Percentiles rank a stretch among this genome's conserved stretches.
These are phyloP conservation scores for Neonectria hederae DNA, from an alignment of 2,329 filamentous ascomycete genomes.

Conservation along the genomic window DNA sequence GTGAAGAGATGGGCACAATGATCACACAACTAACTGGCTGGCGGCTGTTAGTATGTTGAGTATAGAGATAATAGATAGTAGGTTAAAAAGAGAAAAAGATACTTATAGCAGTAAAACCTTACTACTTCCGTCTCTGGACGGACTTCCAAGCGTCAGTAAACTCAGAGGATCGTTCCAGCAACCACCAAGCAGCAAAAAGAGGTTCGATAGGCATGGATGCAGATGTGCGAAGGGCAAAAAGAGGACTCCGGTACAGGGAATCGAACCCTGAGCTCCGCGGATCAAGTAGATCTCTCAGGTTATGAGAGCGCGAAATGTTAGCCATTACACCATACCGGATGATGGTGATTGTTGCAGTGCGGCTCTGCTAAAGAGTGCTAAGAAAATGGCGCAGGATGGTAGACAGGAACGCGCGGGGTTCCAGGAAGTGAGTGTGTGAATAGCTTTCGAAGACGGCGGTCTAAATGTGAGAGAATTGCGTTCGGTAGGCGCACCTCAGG, in stretches of 20 bases:
- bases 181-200: too few species aligned
- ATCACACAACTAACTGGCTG: too few species aligned
- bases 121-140: too few species aligned
- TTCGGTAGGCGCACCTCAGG: neutral
- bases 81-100: too few species aligned
- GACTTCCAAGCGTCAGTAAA: too few species aligned
- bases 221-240: neutral
- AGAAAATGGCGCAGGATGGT: neutral
- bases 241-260: slow-evolving; percentile 25
- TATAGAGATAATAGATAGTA: too few species aligned
- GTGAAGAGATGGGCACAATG: too few species aligned
- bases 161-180: too few species aligned
- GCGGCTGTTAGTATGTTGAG: too few species aligned
- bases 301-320: slow-evolving; percentile 48
- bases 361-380: neutral
- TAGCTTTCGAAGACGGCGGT: neutral
- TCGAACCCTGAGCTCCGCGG: slow-evolving; percentile 29
- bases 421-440: too few species aligned
- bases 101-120: too few species aligned
- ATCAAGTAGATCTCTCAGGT: slow-evolving; percentile 31
- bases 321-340: slow-evolving; percentile 48
- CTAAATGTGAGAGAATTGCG: too few species aligned
- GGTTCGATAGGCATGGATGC: neutral
- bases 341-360: slow-evolving; percentile 22
- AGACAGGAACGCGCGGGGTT: neutral